These are phyloP conservation scores for Albophoma yamanashiensis DNA, from an alignment of 2,329 filamentous ascomycete species.

Conservation along the genomic window DNA sequence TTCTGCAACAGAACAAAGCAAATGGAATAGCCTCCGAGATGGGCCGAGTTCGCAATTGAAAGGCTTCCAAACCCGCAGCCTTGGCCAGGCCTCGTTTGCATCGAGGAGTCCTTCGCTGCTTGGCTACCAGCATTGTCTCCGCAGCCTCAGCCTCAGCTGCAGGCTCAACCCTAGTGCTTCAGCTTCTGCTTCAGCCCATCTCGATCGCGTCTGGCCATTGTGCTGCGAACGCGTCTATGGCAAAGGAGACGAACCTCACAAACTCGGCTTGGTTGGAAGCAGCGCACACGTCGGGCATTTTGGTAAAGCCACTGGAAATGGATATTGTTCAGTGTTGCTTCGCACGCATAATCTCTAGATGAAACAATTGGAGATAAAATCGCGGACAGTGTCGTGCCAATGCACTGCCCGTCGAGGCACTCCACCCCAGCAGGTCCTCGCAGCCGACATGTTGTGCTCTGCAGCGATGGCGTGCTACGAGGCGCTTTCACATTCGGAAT, in stretches of 20 bases:
- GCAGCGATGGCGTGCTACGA: constrained; percentile 21
- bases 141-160: constrained; percentile 35
- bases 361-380: constrained; percentile 1
- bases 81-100: constrained; percentile 30
- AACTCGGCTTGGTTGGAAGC: constrained; percentile 32
- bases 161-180: constrained; percentile 17
- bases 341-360: background rate
- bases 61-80: constrained; percentile 15
- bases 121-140: constrained; percentile 19
- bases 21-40: no score
- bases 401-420: background rate
- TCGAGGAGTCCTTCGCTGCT: constrained; percentile 11
- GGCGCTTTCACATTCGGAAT: constrained; percentile 32
- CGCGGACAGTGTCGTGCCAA: background rate
- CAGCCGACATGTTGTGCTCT: background rate
- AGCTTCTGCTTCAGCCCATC: constrained; percentile 34
- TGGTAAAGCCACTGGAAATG: no score
- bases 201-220: constrained; percentile 40
- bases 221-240: constrained; percentile 44
- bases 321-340: constrained; percentile 7
- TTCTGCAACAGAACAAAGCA: no score
- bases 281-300: no score
- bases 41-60: background rate
- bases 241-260: constrained; percentile 30
- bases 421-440: background rate